Conservation (phyloP, 176 grass and related monocot genomes). For the Ampelocalamus luodianensis region DNA sequence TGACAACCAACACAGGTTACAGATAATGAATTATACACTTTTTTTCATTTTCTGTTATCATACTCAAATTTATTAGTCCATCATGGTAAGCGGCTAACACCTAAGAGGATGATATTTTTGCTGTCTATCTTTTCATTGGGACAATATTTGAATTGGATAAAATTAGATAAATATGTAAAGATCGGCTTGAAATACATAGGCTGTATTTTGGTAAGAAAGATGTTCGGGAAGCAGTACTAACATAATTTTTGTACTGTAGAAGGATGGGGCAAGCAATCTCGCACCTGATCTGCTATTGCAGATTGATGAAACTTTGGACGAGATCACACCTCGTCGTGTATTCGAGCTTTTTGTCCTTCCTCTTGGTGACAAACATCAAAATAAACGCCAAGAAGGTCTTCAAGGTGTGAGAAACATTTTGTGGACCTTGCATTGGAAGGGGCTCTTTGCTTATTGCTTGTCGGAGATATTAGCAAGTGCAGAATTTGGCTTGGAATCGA, state of each 20-base stretch:
- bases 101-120: not conserved
- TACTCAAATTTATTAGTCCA: not conserved
- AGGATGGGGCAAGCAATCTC: no score
- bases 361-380: no score
- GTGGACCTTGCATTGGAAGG: slow-evolving; percentile 75
- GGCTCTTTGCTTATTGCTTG: slow-evolving; percentile 79
- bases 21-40: not conserved
- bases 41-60: not conserved
- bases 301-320: no score
- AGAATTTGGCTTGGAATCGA: slow-evolving; percentile 85
- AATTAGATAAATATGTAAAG: slow-evolving; percentile 17
- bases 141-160: not conserved
- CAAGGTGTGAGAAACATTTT: no score
- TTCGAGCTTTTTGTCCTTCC: no score
- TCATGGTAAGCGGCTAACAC: not conserved
- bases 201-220: slow-evolving; percentile 20
- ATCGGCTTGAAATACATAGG: not conserved
- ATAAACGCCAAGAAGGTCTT: no score
- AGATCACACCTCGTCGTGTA: no score
- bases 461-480: slow-evolving; percentile 82
- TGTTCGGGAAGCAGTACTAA: slow-evolving; percentile 16
- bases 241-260: no score
- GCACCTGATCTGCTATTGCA: no score
- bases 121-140: slow-evolving; percentile 25
- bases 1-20: no score